Conservation (phyloP, 2,329 filamentous ascomycete species). For the Blumeria graminis region DNA sequence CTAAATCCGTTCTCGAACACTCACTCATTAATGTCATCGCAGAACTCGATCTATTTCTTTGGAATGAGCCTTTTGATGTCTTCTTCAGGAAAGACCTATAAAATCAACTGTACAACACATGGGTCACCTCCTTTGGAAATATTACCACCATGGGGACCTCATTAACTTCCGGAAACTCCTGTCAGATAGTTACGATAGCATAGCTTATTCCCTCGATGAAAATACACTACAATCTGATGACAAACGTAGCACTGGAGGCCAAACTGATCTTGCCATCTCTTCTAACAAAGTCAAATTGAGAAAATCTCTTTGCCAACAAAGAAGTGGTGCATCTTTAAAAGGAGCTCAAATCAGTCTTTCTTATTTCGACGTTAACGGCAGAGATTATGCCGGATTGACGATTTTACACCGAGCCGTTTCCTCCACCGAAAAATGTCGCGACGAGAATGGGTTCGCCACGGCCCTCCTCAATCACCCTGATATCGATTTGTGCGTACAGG, state of each 20-base stretch:
- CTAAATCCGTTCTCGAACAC: too few relatives aligned
- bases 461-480: slow-evolving; percentile 61
- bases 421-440: slow-evolving; percentile 31
- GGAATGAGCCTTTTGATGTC: too few relatives aligned
- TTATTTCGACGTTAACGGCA: slow-evolving; percentile 56
- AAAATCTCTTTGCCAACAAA: slow-evolving; percentile 26
- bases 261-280: slow-evolving; percentile 21
- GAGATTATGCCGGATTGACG: slow-evolving; percentile 60
- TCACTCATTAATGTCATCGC: too few relatives aligned
- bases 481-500: slow-evolving; percentile 68
- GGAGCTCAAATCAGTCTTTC: slow-evolving; percentile 20
- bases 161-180: slow-evolving; percentile 79
- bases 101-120: slow-evolving; percentile 27
- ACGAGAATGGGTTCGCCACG: slow-evolving; percentile 49
- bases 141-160: slow-evolving; percentile 93
- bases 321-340: slow-evolving; percentile 21
- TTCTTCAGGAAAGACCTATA: too few relatives aligned
- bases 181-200: slow-evolving; percentile 32
- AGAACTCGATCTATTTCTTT: too few relatives aligned
- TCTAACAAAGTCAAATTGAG: slow-evolving; percentile 27
- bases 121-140: slow-evolving; percentile 94
- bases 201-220: too few relatives aligned
- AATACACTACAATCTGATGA: slow-evolving; percentile 18
- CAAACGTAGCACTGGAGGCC: slow-evolving; percentile 19
- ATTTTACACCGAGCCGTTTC: slow-evolving; percentile 67